Conservation (phyloP, 2,329 filamentous ascomycete species). For the Exophiala phaeomuriformis region DNA sequence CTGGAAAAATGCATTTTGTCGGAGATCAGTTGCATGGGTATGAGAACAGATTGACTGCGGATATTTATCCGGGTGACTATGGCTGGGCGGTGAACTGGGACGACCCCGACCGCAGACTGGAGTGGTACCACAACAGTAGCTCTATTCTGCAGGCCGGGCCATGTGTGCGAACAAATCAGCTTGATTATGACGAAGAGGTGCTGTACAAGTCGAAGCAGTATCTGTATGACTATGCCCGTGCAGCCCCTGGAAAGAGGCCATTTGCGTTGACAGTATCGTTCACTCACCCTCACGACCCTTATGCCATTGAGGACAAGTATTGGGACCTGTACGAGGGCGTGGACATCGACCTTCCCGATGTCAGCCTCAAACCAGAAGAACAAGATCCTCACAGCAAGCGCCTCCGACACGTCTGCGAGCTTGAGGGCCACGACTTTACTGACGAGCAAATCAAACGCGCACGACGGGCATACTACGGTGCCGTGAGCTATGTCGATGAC, state of each 20-base stretch:
- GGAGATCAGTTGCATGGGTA: slow-evolving; percentile 93
- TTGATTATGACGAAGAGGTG: slow-evolving; percentile 94
- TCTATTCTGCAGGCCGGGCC: slow-evolving; percentile 85
- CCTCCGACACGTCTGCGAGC: slow-evolving; percentile 75
- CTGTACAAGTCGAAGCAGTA: slow-evolving; percentile 88
- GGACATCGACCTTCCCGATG: slow-evolving; percentile 75
- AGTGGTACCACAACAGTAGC: slow-evolving; percentile 96
- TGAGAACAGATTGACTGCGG: slow-evolving; percentile 83
- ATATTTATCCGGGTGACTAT: slow-evolving; percentile 91
- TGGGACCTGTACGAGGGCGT: slow-evolving; percentile 89
- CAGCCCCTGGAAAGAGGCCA: slow-evolving; percentile 61
- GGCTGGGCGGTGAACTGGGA: slow-evolving; percentile 97
- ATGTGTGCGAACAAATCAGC: slow-evolving; percentile 85
- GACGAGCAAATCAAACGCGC: slow-evolving; percentile 81
- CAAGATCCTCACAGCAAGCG: slow-evolving; percentile 83
- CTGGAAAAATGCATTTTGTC: slow-evolving; percentile 96
- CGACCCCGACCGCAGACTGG: slow-evolving; percentile 65
- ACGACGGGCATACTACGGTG: slow-evolving; percentile 82
- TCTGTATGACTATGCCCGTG: slow-evolving; percentile 81
- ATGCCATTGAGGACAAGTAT: slow-evolving; percentile 87
- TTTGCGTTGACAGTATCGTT: slow-evolving; percentile 88
- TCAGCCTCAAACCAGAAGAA: slow-evolving; percentile 64
- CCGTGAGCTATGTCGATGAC: slow-evolving; percentile 89
- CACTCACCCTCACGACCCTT: slow-evolving; percentile 90
- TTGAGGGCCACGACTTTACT: slow-evolving; percentile 75